Base-by-base conservation (phyloP, 108 stramenopile species). In the Schizochytrium sp. region DNA sequence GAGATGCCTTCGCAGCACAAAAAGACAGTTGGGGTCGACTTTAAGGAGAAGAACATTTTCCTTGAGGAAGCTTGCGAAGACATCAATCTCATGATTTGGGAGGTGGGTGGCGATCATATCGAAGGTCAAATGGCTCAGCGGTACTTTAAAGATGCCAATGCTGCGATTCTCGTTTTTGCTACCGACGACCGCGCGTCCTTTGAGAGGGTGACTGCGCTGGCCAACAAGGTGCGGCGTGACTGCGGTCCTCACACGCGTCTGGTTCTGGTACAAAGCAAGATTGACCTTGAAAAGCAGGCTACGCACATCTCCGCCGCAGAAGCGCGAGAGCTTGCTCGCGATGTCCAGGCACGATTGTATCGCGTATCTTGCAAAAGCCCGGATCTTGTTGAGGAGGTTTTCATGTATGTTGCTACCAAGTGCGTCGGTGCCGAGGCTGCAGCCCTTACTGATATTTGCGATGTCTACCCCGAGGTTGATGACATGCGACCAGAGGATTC, bases 71-170 rank as follows among this genome's bases (percentile, higher is more conserved):
- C 48, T 14, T 53, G 45, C 25, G 76, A 83, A 23, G 76, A 83
- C 19, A 53, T 83, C 76, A 83, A 83, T 45, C 45, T 83, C 25
- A 83, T 83, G 76, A 83, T 83, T 12, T 83, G 76, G 76, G 76
- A 83, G 76, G 28, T 83, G 0, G 76, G 76, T 6, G 76, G 76
- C 6, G 76, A 83, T 6, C 76, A 83, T 23, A 23, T 53, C 48
- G 45, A 53, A 8, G 76, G 43, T 43, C 76, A 47, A 53, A 83
- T 83, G 76, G 28, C 23, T 55, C n/a, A 25, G 12, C 44, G 48
- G 76, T 53, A 83, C 51, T 83, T 83, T 23, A 83, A 83, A 23
- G 51, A 53, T 83, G 76, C 76, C 48, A 83, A 28, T 45, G 76
- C 76, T 0, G 76, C 51, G 10, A 53, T 83, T 83, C 45, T 83